These are phyloP conservation scores for Trichophyton verrucosum DNA, from an alignment of 2,329 filamentous ascomycete species.

Conservation along the genomic window DNA sequence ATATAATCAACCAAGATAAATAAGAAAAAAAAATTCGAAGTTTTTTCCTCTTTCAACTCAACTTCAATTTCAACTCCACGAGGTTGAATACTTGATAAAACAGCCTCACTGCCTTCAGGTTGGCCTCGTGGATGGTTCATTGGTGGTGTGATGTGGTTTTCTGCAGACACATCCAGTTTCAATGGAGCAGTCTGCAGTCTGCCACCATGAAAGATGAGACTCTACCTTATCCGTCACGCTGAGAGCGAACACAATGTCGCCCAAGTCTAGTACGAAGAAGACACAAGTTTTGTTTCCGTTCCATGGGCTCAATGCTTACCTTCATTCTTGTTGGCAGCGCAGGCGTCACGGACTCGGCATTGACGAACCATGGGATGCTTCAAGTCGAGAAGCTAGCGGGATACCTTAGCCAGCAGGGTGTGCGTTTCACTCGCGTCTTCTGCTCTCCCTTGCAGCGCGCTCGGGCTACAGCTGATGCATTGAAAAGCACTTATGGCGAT, in stretches of 20 bases:
- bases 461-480: slow-evolving; percentile 33
- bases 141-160: background rate
- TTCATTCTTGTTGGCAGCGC: slow-evolving; percentile 13
- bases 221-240: slow-evolving; percentile 73
- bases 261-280: slow-evolving; percentile 33
- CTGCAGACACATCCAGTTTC: background rate
- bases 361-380: slow-evolving; percentile 24
- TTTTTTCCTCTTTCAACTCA: background rate
- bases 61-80: background rate
- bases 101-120: background rate
- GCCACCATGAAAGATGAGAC: slow-evolving; percentile 37
- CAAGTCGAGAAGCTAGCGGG: slow-evolving; percentile 54
- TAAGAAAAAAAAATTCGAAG: background rate
- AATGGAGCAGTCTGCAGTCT: background rate
- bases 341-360: background rate
- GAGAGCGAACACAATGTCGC: slow-evolving; percentile 78
- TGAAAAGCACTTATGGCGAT: slow-evolving; percentile 9
- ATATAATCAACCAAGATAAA: background rate
- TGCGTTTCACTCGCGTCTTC: slow-evolving; percentile 58
- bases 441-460: slow-evolving; percentile 68
- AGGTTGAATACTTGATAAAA: background rate
- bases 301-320: slow-evolving; percentile 2
- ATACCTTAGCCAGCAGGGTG: slow-evolving; percentile 51
- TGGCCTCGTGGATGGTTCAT: background rate
- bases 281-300: background rate